Evolutionary conservation across 2,329 filamentous ascomycete genomes (phyloP).

Genomic region (Mycocentrospora acerina): DNA sequence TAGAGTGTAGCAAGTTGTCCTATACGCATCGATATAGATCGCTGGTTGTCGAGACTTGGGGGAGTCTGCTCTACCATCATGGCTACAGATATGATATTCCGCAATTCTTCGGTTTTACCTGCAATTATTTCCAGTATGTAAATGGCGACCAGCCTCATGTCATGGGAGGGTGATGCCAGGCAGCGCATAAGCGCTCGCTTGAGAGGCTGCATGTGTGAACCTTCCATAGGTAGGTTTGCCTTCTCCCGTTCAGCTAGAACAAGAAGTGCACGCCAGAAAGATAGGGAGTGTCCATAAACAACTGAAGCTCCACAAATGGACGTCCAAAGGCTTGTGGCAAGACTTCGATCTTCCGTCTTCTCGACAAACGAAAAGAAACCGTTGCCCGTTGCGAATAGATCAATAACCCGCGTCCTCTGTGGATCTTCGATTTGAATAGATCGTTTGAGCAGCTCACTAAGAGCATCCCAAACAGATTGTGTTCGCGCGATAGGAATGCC

Average conservation of each 20-base stretch:
- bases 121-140: conserved; percentile 66
- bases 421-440: conserved; percentile 12
- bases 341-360: conserved; percentile 57
- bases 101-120: conserved; percentile 50
- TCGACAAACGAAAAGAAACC: conserved; percentile 73
- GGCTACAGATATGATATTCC: conserved; percentile 63
- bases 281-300: conserved; percentile 59
- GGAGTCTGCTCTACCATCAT: conserved; percentile 78
- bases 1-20: conserved; percentile 73
- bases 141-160: conserved; percentile 71
- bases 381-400: conserved; percentile 69
- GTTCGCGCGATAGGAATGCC: conserved; percentile 22
- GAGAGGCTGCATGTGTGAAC: conserved; percentile 62
- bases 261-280: conserved; percentile 42
- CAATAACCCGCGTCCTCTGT: conserved; percentile 5
- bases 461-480: conserved; percentile 17
- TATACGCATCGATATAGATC: conserved; percentile 81
- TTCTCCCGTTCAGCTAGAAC: conserved; percentile 66
- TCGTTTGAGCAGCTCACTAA: conserved; percentile 22
- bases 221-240: conserved; percentile 52
- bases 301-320: conserved; percentile 66
- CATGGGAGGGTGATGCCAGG: conserved; percentile 72
- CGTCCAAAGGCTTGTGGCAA: conserved; percentile 57
- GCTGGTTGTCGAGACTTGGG: conserved; percentile 71
- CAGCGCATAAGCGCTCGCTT: conserved; percentile 69